Base-by-base conservation (phyloP, 148 eudicot species). In the Salicornia ramosissima region DNA sequence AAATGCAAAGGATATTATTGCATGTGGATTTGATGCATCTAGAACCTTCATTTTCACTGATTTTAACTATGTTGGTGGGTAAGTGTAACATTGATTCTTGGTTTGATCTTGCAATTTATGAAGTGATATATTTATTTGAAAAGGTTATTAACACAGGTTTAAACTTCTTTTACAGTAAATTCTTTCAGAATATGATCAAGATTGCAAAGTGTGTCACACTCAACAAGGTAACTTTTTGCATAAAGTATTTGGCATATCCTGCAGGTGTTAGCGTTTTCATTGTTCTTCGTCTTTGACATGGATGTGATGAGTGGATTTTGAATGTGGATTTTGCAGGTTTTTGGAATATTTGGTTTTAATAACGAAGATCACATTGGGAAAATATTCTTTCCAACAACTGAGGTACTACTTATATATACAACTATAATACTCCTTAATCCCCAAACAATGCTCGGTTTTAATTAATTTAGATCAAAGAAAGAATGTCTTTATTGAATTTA, bases 1-100 rank as follows among this genome's bases (percentile, higher is more conserved):
- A 71, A 93, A 93, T 83, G 98, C 98, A 28, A 93, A 93, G 77
- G 98, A 93, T 75, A 93, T 93, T 18, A 93, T 93, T 80, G 98
- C 98, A 26, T 93, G 98, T 82, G 98, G 97, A 12, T 93, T 93
- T 76, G 98, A 93, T 71, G 73, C 88, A 52, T 85, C 96, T 68
- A 86, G 76, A 80, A 93, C 98, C 58, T 93, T 88, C 75, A 93
- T 93, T 42, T 93, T 93, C 78, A 82, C 87, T 16, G 92, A 93
- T 78, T 93, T 93, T 56, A 82, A 90, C 78, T 91, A 85, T 77
- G 92, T 93, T 75, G 96, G 96, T 39, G 95, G 96, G 98, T 88
- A 64, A 78, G 94, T 88, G 40, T 22, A 26, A n/a, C 68, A 4
- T 51, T 40, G 46, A 36, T 21, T 30, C 30, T 62, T 19, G 53